Evolutionary conservation across 768 basidiomycete genomes (phyloP).

Genomic region (Suillus placidus): DNA sequence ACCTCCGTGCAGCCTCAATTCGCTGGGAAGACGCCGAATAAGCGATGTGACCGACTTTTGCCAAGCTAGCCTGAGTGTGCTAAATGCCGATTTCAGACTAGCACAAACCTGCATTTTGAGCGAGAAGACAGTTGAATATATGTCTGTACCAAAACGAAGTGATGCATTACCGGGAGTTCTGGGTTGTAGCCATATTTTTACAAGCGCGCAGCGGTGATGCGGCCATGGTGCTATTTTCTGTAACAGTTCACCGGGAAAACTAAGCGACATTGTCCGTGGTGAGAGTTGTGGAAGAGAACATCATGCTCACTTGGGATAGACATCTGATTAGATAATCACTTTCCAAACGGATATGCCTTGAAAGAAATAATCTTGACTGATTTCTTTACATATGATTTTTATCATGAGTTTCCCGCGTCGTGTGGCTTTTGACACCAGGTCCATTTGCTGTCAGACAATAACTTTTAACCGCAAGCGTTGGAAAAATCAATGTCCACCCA

Average conservation of each 20-base stretch:
- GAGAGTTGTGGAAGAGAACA: background rate
- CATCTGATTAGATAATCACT: too few species aligned
- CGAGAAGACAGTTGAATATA: slow-evolving; percentile 4
- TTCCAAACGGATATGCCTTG: too few species aligned
- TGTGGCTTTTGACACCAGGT: slow-evolving; percentile 9
- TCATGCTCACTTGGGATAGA: background rate
- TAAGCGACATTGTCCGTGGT: background rate
- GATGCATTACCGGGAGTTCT: background rate
- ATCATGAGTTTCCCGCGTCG: slow-evolving; percentile 9
- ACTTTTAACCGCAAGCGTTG: slow-evolving; percentile 15
- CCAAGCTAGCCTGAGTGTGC: background rate
- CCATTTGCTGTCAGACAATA: slow-evolving; percentile 9
- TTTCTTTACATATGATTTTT: background rate
- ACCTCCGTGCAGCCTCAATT: background rate
- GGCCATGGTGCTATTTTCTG: background rate
- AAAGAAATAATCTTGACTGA: too few species aligned
- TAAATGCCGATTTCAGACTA: slow-evolving; percentile 4
- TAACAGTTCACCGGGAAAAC: background rate
- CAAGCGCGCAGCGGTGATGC: background rate
- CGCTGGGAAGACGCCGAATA: background rate
- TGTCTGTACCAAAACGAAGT: background rate
- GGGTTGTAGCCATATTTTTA: background rate
- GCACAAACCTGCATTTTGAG: slow-evolving; percentile 3
- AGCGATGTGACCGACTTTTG: background rate
- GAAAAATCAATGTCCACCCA: slow-evolving; percentile 12